A percentile compares a stretch with the other conserved stretches of the same genome.
Evolutionary conservation across 2,329 filamentous ascomycete species (phyloP).

Genomic region (Dactylellina haptotyla): DNA sequence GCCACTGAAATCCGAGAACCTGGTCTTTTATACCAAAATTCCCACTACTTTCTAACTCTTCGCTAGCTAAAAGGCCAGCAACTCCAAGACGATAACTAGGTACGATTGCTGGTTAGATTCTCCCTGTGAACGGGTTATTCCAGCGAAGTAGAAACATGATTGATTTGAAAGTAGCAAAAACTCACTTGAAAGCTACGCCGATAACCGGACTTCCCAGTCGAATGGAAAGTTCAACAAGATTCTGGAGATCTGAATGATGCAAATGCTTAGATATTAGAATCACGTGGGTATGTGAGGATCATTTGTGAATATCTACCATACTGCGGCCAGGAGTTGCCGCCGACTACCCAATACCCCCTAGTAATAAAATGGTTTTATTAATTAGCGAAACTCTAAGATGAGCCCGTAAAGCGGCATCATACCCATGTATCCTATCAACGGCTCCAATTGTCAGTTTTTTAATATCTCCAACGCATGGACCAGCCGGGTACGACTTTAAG

Average conservation of each 20-base stretch:
- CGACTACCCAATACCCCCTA: slow-evolving; percentile 48
- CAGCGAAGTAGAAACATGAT: not conserved
- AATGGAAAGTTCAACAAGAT: slow-evolving; percentile 27
- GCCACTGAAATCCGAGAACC: slow-evolving; percentile 66
- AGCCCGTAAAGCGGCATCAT: not conserved
- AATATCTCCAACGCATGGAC: too few species aligned
- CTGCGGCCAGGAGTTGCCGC: slow-evolving; percentile 47
- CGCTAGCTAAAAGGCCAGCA: slow-evolving; percentile 29
- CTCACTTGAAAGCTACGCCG: slow-evolving; percentile 41
- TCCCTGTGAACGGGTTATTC: too few species aligned
- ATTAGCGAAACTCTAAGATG: not conserved
- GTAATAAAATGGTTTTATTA: not conserved
- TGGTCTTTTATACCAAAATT: slow-evolving; percentile 67
- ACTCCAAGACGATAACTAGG: slow-evolving; percentile 38
- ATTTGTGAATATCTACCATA: slow-evolving; percentile 21
- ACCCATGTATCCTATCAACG: slow-evolving; percentile 34
- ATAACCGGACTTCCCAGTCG: slow-evolving; percentile 12
- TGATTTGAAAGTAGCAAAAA: not conserved
- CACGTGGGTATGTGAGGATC: not conserved
- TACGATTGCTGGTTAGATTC: slow-evolving; percentile 33
- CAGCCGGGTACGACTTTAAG: too few species aligned
- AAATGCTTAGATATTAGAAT: not conserved
- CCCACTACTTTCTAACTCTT: slow-evolving; percentile 63
- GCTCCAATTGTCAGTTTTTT: not conserved
- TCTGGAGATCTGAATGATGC: slow-evolving; percentile 24